These are phyloP conservation scores for Achaetomiella virescens DNA, from an alignment of 495 filamentous ascomycete genomes.

Conservation along the genomic window DNA sequence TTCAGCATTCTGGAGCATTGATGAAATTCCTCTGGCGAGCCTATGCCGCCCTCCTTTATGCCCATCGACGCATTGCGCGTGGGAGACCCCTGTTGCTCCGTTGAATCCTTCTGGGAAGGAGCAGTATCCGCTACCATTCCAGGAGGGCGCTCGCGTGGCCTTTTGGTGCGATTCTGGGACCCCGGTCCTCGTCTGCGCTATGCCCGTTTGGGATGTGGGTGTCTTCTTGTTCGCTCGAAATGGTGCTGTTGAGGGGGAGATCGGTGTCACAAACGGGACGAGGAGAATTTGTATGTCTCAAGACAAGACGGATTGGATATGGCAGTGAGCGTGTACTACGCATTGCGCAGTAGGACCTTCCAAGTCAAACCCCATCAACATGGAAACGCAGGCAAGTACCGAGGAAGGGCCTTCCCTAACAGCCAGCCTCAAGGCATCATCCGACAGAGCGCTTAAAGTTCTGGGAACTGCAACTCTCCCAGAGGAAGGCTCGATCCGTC, in stretches of 20 bases:
- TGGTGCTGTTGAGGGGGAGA: neutral
- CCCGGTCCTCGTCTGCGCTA: neutral
- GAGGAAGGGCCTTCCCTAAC: too few relatives aligned
- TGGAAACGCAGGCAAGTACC: too few relatives aligned
- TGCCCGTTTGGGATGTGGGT: neutral
- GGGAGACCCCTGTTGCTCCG: too few relatives aligned
- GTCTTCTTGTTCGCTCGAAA: neutral
- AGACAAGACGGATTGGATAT: neutral
- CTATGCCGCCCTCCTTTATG: conserved; percentile 13
- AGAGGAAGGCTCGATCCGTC: neutral
- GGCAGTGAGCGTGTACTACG: neutral
- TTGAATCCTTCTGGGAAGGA: neutral
- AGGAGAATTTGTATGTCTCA: neutral
- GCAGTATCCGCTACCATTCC: neutral
- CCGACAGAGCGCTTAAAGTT: too few relatives aligned
- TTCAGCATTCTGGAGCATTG: neutral
- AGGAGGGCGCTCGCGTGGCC: neutral
- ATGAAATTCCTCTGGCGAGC: conserved; percentile 1
- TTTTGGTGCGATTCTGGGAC: neutral
- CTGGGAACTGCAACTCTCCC: too few relatives aligned
- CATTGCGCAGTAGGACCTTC: too few relatives aligned
- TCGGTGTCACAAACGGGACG: neutral
- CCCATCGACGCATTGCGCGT: neutral
- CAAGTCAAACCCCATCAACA: too few relatives aligned
- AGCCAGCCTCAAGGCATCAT: too few relatives aligned